A percentile compares a stretch with the other conserved stretches of the same genome.
Conservation (phyloP, 208 protist genomes). For the Phytomonas sp. region DNA sequence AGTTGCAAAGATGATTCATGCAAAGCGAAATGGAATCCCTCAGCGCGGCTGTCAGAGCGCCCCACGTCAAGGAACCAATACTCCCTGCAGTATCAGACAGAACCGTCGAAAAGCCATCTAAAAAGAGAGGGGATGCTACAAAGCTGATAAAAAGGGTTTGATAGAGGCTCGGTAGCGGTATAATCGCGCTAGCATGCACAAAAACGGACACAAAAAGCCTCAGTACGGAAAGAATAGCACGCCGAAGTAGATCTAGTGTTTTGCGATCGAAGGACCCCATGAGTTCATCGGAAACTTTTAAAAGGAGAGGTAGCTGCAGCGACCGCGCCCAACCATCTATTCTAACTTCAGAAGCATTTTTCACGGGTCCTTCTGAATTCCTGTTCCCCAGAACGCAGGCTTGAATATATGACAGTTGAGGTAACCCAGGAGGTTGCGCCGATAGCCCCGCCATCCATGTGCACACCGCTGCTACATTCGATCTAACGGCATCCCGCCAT, state of each 20-base stretch:
- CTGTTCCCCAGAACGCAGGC: conserved; percentile 5
- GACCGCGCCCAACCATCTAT: conserved; percentile 50
- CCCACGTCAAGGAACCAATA: conserved; percentile 7
- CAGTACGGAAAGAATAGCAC: conserved; percentile 39
- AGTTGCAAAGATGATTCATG: neutral
- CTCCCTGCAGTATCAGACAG: conserved; percentile 15
- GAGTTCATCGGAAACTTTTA: conserved; percentile 22
- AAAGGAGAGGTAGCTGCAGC: conserved; percentile 60
- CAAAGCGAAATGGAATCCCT: neutral
- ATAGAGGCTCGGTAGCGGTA: conserved; percentile 39
- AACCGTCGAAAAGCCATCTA: conserved; percentile 39
- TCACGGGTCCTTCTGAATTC: conserved; percentile 1
- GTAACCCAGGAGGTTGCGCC: conserved; percentile 47
- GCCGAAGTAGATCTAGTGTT: conserved; percentile 36
- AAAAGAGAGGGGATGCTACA: conserved; percentile 60
- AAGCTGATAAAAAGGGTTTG: conserved; percentile 42
- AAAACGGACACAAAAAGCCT: conserved; percentile 49
- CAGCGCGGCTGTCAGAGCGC: conserved; percentile 1
- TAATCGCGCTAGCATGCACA: conserved; percentile 28
- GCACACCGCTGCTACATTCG: conserved; percentile 30
- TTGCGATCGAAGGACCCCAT: conserved; percentile 19
- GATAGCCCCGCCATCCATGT: conserved; percentile 43
- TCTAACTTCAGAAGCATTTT: neutral
- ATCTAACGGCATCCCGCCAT: conserved; percentile 52
- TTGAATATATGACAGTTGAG: conserved; percentile 65